Evolutionary conservation across 176 grass and related monocot species (phyloP).

Genomic region (Triticum timopheevii): DNA sequence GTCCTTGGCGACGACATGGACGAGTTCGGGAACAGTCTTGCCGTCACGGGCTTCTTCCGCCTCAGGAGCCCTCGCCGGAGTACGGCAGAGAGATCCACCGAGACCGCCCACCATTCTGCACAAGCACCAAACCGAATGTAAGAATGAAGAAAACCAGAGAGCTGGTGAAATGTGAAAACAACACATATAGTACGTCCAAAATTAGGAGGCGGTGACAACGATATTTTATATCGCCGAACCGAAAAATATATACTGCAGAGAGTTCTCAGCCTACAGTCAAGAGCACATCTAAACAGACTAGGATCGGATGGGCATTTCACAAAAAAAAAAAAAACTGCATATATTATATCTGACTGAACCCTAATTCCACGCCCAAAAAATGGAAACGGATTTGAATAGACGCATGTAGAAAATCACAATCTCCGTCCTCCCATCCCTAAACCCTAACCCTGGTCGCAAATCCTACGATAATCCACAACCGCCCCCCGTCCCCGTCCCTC

Average conservation of each 20-base stretch:
- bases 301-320: not conserved
- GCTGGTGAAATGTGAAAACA: not conserved
- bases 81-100: conserved; percentile 21
- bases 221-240: not conserved
- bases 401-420: not conserved
- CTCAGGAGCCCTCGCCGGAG: conserved; percentile 27
- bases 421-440: too few relatives aligned
- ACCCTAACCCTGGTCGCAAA: too few relatives aligned
- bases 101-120: conserved; percentile 57
- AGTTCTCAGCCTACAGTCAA: too few relatives aligned
- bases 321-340: not conserved
- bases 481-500: too few relatives aligned
- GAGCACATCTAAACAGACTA: not conserved
- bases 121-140: not conserved
- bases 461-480: too few relatives aligned
- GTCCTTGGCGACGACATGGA: not conserved
- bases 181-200: not conserved
- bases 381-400: not conserved
- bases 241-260: not conserved
- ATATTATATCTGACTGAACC: not conserved
- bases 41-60: conserved; percentile 28
- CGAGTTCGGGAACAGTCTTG: conserved; percentile 33
- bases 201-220: not conserved
- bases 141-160: not conserved
- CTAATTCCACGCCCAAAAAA: not conserved